Evolutionary conservation across 2,329 filamentous ascomycete genomes (phyloP), one percentile per base, ranked within the genome.

Genomic region (Chrysoporthe deuterocubensis): DNA sequence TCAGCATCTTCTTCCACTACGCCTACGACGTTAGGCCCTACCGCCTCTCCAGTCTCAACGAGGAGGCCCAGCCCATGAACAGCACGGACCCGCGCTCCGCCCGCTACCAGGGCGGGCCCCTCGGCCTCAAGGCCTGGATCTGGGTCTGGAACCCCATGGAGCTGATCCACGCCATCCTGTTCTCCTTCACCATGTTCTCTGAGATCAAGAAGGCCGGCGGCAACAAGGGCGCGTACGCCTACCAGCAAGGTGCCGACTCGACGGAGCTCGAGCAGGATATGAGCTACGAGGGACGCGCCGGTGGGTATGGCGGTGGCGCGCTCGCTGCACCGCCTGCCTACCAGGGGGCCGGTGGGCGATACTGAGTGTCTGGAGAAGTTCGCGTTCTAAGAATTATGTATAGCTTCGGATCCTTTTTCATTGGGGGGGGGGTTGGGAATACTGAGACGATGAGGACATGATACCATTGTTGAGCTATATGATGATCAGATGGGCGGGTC

Each of bases 21-120:
- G 72, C 73, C 11, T 74, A 74, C 67, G 62, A 68, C 4, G 69
- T 72, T 50, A 66, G 64, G 8, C 72, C 72, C 7, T 74, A 74
- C 48, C 43, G 68, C 13, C 67, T 73, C n/a, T 61, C 69, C 3
- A 43, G 59, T 18, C 18, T 44, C 26, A 66, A 67, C 5, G 50
- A 56, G 18, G 56, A 5, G 59, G 64, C 8, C 57, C 69, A 26
- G 68, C 67, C 14, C 66, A 59, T 32, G 65, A 57, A 65, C 34
- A 57, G 64, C 34, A 32, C 67, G 14, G 61, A 52, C 13, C 68
- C 67, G 56, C 64, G 54, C 9, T 65, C 67, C 1, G 67, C 60
- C 34, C 63, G 64, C 8, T 74, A 73, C 59, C 69, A 73, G 40
- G 71, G 72, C 43, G 72, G 73, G 11, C 50, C 69, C 0, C 62